Evolutionary conservation across 495 filamentous ascomycete species (phyloP).

Genomic region (Aspergillus egyptiacus): DNA sequence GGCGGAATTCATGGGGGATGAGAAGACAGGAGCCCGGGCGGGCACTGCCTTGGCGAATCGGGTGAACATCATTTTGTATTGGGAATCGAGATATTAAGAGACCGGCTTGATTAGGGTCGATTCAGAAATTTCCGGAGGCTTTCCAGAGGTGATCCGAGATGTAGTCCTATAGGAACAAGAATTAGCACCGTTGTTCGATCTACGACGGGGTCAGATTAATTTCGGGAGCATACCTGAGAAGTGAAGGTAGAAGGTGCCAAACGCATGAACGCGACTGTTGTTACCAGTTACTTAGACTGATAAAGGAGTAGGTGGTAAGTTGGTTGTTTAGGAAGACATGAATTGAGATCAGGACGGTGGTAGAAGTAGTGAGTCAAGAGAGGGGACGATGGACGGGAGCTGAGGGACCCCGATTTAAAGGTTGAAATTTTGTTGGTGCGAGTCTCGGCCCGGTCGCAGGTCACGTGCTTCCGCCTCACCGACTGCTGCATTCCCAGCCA

Average conservation of each 20-base stretch:
- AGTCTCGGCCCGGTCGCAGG: constrained; percentile 26
- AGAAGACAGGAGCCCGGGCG: constrained; percentile 46
- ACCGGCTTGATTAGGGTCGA: constrained; percentile 13
- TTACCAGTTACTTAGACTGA: constrained; percentile 34
- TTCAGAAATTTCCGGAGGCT: constrained; percentile 69
- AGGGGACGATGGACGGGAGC: no score
- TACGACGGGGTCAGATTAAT: background rate
- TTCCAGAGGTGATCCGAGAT: constrained; percentile 99
- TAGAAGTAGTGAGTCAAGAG: constrained; percentile 20
- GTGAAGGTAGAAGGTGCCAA: constrained; percentile 89
- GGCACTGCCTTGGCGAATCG: constrained; percentile 55
- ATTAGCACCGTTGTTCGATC: constrained; percentile 13
- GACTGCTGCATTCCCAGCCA: constrained; percentile 23
- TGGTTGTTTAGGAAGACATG: constrained; percentile 28
- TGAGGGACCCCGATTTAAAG: constrained; percentile 19
- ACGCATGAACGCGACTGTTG: constrained; percentile 78
- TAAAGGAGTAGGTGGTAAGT: constrained; percentile 3
- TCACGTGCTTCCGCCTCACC: constrained; percentile 30
- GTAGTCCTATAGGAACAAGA: constrained; percentile 75
- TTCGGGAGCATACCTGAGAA: constrained; percentile 70
- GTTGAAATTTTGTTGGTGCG: constrained; percentile 18
- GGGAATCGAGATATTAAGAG: constrained; percentile 16
- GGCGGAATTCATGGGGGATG: constrained; percentile 42
- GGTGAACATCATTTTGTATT: constrained; percentile 58
- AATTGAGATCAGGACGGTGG: constrained; percentile 6